Conservation (phyloP, 2,329 filamentous ascomycete species). For the Fusarium verrucosum region DNA sequence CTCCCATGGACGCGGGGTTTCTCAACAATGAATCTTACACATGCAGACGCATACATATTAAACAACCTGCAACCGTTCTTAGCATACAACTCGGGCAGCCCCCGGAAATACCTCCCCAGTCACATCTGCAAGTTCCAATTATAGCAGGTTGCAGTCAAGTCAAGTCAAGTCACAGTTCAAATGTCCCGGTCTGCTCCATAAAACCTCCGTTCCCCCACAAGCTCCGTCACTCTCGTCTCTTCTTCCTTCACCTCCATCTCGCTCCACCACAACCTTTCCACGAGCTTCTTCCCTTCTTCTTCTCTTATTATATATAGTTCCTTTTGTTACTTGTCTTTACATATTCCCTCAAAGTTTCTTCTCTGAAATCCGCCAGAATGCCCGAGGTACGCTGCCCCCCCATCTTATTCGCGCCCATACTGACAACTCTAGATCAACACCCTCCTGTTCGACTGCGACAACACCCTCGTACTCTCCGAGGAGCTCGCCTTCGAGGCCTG, state of each 20-base stretch:
- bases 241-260: constrained; percentile 8
- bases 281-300: constrained; percentile 14
- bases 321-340: background rate
- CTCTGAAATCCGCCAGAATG: constrained; percentile 44
- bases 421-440: constrained; percentile 63
- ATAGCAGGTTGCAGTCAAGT: constrained; percentile 2
- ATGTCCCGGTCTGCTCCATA: constrained; percentile 56
- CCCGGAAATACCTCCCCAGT: constrained; percentile 16
- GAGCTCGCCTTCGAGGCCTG: constrained; percentile 91
- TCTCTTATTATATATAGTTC: constrained; percentile 21
- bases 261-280: constrained; percentile 20
- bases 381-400: constrained; percentile 44
- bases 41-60: constrained; percentile 13
- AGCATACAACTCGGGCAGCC: constrained; percentile 9
- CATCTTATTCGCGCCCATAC: background rate
- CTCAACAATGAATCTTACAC: constrained; percentile 30
- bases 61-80: constrained; percentile 8
- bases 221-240: constrained; percentile 11
- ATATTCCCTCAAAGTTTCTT: background rate
- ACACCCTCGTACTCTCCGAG: constrained; percentile 93
- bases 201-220: constrained; percentile 37
- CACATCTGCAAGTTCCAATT: constrained; percentile 28
- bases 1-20: constrained; percentile 31
- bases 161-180: background rate
- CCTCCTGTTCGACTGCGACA: constrained; percentile 83